A percentile compares a stretch with the other conserved stretches of the same genome.
Conservation (phyloP, 306 rosid genomes). For the Alnus rubra region DNA sequence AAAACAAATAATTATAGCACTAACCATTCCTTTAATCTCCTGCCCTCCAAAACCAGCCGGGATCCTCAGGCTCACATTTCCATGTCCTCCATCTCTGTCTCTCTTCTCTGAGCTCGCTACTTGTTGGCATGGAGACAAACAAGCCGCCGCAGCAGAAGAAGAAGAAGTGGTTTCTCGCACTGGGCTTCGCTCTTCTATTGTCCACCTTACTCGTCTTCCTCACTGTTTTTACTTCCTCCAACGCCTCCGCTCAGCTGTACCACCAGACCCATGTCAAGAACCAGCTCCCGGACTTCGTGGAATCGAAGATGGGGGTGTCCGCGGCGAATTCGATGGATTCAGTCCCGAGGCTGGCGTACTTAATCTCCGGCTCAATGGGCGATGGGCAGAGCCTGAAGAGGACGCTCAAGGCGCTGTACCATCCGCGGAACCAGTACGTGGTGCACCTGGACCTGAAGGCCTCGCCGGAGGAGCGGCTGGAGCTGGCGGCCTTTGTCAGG, state of each 20-base stretch:
- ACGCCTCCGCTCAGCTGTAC: slow-evolving; percentile 25
- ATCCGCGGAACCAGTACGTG: slow-evolving; percentile 65
- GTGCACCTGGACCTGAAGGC: slow-evolving; percentile 81
- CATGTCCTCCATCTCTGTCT: neutral
- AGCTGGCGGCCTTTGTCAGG: slow-evolving; percentile 50
- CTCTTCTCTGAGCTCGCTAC: neutral
- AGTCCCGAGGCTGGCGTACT: slow-evolving; percentile 67
- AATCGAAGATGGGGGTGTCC: slow-evolving; percentile 47
- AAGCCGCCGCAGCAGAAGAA: slow-evolving; percentile 48
- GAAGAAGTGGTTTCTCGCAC: slow-evolving; percentile 52
- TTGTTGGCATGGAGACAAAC: slow-evolving; percentile 41
- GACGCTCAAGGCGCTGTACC: slow-evolving; percentile 67
- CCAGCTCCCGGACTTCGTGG: slow-evolving; percentile 49
- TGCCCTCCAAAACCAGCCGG: neutral
- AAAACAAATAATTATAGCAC: slow-evolving; percentile 11
- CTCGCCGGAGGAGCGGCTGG: slow-evolving; percentile 54
- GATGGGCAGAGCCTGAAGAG: slow-evolving; percentile 69
- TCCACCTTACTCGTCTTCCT: slow-evolving; percentile 39
- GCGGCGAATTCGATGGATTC: slow-evolving; percentile 25
- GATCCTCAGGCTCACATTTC: slow-evolving; percentile 17
- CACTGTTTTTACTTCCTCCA: slow-evolving; percentile 37
- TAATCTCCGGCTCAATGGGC: slow-evolving; percentile 77
- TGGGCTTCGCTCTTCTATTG: slow-evolving; percentile 36
- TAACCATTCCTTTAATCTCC: slow-evolving; percentile 19
- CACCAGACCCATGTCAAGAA: slow-evolving; percentile 21